Conservation (phyloP, 2,329 filamentous ascomycete genomes). For the Akanthomyces lecanii region DNA sequence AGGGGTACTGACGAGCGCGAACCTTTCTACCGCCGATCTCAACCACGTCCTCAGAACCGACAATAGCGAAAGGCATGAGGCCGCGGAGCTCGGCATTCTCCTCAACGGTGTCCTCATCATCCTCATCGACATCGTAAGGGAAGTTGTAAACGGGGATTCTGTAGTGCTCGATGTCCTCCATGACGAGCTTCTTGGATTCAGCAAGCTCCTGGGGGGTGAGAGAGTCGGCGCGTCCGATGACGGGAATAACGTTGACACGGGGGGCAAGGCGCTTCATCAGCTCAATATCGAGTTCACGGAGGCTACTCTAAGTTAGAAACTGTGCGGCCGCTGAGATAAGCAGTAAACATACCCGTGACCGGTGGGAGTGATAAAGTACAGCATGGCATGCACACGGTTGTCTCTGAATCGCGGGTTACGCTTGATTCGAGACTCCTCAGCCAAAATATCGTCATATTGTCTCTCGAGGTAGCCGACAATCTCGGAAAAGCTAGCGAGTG, state of each 20-base stretch:
- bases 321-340: not conserved
- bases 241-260: slow-evolving; percentile 96
- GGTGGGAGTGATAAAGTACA: slow-evolving; percentile 99
- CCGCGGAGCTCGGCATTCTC: slow-evolving; percentile 97
- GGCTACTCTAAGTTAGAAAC: slow-evolving; percentile 45
- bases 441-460: slow-evolving; percentile 99
- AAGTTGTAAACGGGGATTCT: slow-evolving; percentile 99
- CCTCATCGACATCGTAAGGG: slow-evolving; percentile 98
- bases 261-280: slow-evolving; percentile 99
- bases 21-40: slow-evolving; percentile 92
- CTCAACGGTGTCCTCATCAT: slow-evolving; percentile 98
- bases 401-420: slow-evolving; percentile 99
- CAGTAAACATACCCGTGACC: slow-evolving; percentile 70
- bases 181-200: slow-evolving; percentile 99
- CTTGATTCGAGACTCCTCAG: slow-evolving; percentile 99
- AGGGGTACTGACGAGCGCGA: slow-evolving; percentile 94
- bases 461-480: slow-evolving; percentile 98
- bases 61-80: slow-evolving; percentile 98
- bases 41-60: slow-evolving; percentile 91
- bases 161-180: slow-evolving; percentile 99
- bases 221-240: slow-evolving; percentile 97
- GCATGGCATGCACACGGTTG: slow-evolving; percentile 95
- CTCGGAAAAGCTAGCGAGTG: slow-evolving; percentile 72
- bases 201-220: slow-evolving; percentile 94
- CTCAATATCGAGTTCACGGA: slow-evolving; percentile 98